Evolutionary conservation across 139 green algal species (phyloP), one percentile per base, ranked within the genome.

Genomic region (Chlamydomonas sphaeroides): DNA sequence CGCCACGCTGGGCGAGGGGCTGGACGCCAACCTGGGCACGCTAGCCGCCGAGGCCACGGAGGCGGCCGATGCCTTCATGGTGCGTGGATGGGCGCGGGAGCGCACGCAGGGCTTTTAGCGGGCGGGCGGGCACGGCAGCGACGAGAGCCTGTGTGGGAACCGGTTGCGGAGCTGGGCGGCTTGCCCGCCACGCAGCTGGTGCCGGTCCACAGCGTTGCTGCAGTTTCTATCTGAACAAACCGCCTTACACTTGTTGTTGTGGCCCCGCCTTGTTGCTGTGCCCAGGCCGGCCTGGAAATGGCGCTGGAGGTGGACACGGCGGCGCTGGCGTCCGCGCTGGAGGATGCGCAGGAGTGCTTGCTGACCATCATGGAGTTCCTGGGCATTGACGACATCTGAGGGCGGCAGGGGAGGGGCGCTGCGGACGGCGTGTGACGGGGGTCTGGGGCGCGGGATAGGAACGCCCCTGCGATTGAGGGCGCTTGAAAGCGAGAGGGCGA

Each of bases 291-390:
- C 1, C 36, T 75, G 41, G 68, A 75, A 42, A 39, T 81, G 38
- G 32, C 45, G 30, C 62, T 75, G 35, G 41, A 63, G 3, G 33
- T 74, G 30, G 76, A 62, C n/a, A 28, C 75, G 36, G 42, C 2
- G 11, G 26, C n/a, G 30, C 63, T 75, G 45, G 8, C 63, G 28
- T 62, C 65, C 32, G 76, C 61, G 18, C 32, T 75, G 65, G 38
- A 63, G 7, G 62, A 74, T 6, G 36, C 10, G 39, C 62, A 42
- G 2, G 76, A 83, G 21, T 39, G 5, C 3, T 26, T 83, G 42
- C n/a, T 83, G 42, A 25, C 49, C 42, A 39, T 84, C 26, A 45
- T 84, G 33, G 65, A 67, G 17, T 25, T 81, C 25, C 39, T 71
- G 6, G 41, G n/a, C 73, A 71, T 80, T 3, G 59, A 80, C 73